Evolutionary conservation across 768 basidiomycete genomes (phyloP).

Genomic region (Punctularia strigosozonata): DNA sequence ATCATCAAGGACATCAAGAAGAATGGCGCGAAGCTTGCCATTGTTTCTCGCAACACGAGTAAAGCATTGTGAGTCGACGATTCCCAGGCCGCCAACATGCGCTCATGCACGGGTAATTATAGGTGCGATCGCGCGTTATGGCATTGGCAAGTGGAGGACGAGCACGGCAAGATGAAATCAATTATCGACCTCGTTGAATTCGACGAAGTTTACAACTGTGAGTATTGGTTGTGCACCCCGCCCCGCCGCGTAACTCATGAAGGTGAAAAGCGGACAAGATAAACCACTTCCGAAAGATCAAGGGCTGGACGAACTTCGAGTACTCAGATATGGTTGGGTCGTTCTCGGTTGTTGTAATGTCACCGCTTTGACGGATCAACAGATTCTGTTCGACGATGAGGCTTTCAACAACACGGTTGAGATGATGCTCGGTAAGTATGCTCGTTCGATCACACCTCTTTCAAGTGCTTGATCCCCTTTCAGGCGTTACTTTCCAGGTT

Average conservation of each 20-base stretch:
- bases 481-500: no score
- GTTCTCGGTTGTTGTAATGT: background rate
- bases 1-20: no score
- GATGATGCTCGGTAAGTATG: conserved; percentile 3
- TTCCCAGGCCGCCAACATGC: no score
- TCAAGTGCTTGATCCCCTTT: no score
- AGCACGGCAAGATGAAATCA: background rate
- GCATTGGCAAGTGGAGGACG: background rate
- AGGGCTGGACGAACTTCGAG: background rate
- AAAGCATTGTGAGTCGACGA: no score
- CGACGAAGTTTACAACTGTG: conserved; percentile 2
- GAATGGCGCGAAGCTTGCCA: no score
- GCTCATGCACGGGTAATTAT: no score
- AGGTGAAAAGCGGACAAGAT: background rate
- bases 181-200: conserved; percentile 1
- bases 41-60: no score
- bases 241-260: no score
- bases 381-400: conserved; percentile 2
- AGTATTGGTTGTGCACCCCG: background rate
- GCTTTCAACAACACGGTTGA: conserved; percentile 2
- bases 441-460: no score
- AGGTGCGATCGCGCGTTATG: conserved; percentile 1
- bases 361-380: background rate
- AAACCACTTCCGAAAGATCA: background rate
- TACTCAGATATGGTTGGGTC: conserved; percentile 1